These are phyloP conservation scores for Wickerhamiella qilinensis DNA, from an alignment of 805 yeast genomes.

Conservation along the genomic window DNA sequence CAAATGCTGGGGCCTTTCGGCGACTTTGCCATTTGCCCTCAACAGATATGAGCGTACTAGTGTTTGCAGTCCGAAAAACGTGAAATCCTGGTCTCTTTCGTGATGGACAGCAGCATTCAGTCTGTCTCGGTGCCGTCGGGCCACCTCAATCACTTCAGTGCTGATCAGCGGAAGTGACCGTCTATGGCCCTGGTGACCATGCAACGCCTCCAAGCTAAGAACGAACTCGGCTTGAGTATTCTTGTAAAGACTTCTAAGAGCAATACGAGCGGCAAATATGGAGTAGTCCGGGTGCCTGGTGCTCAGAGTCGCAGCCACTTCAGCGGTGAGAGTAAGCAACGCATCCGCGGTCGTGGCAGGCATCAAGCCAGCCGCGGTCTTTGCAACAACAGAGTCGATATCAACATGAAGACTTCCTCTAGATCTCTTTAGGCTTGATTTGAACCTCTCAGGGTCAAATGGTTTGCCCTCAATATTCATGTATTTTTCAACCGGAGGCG, in stretches of 20 bases:
- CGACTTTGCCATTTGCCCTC: slow-evolving; percentile 33
- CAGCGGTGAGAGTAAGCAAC: slow-evolving; percentile 41
- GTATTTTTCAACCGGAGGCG: background rate
- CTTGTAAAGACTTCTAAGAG: slow-evolving; percentile 74
- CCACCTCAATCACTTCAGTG: slow-evolving; percentile 21
- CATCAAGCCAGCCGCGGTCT: slow-evolving; percentile 80
- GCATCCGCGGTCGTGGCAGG: slow-evolving; percentile 69
- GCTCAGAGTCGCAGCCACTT: slow-evolving; percentile 90
- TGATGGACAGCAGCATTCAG: slow-evolving; percentile 52
- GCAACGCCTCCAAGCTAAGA: background rate
- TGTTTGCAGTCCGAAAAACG: slow-evolving; percentile 82
- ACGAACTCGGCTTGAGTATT: slow-evolving; percentile 61
- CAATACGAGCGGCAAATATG: slow-evolving; percentile 65
- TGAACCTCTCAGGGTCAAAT: background rate
- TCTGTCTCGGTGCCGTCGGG: slow-evolving; percentile 38
- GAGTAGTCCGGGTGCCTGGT: slow-evolving; percentile 94
- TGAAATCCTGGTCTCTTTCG: slow-evolving; percentile 51
- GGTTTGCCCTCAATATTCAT: slow-evolving; percentile 1
- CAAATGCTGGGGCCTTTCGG: slow-evolving; percentile 79
- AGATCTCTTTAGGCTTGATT: background rate
- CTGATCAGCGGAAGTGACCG: slow-evolving; percentile 19
- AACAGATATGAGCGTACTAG: slow-evolving; percentile 64
- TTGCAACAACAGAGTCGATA: slow-evolving; percentile 73
- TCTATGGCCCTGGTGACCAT: background rate
- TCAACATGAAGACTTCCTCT: slow-evolving; percentile 39